Conservation (phyloP, 352 stramenopile genomes). For the Globisporangium uncinulatum region DNA sequence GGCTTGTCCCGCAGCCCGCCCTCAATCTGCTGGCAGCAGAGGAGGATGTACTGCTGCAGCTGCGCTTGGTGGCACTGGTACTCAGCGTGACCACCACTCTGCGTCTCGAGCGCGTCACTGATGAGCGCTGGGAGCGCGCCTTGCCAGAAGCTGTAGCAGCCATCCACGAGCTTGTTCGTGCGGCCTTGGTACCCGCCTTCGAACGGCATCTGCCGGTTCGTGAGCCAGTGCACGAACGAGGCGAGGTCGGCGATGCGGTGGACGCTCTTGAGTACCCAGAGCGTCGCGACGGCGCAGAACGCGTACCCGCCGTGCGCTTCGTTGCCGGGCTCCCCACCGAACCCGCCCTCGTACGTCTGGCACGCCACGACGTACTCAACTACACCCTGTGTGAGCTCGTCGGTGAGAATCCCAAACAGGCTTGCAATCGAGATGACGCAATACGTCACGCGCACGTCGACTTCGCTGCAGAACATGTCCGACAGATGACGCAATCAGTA, state of each 20-base stretch:
- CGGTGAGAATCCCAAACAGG: conserved; percentile 91
- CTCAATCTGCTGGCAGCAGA: conserved; percentile 93
- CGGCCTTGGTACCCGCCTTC: conserved; percentile 91
- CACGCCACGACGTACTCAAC: conserved; percentile 83
- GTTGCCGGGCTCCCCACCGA: conserved; percentile 87
- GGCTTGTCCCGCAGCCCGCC: conserved; percentile 93
- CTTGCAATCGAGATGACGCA: conserved; percentile 93
- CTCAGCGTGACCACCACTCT: conserved; percentile 21
- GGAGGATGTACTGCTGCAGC: conserved; percentile 91
- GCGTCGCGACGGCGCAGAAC: conserved; percentile 94
- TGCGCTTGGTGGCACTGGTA: conserved; percentile 72
- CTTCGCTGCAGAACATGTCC: conserved; percentile 55
- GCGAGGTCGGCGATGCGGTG: conserved; percentile 46
- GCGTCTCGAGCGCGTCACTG: conserved; percentile 30
- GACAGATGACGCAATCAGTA: neutral
- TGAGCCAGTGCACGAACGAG: conserved; percentile 85
- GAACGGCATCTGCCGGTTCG: conserved; percentile 92
- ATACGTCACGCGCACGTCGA: conserved; percentile 97
- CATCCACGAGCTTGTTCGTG: conserved; percentile 99
- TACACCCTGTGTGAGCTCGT: conserved; percentile 75
- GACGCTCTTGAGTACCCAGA: conserved; percentile 87
- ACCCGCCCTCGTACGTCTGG: conserved; percentile 98
- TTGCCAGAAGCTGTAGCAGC: conserved; percentile 99
- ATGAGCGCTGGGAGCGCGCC: conserved; percentile 87
- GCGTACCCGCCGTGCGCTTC: conserved; percentile 99